Conservation (phyloP, 768 basidiomycete genomes). For the Mycena vitilis region DNA sequence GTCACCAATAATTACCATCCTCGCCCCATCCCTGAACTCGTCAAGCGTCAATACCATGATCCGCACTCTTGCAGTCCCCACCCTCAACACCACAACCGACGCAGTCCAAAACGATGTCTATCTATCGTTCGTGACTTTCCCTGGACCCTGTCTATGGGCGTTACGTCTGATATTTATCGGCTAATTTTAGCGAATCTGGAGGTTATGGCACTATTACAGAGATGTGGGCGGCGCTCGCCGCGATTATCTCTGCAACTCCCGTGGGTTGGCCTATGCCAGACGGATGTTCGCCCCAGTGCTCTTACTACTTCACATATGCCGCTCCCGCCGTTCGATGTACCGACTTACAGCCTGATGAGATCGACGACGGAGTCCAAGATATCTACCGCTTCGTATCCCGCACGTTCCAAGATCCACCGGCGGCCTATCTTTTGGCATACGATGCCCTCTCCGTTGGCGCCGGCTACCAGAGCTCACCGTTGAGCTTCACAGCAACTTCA, state of each 20-base stretch:
- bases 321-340: constrained; percentile 15
- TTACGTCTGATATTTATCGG: too few species aligned
- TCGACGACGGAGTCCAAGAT: background rate
- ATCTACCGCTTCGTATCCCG: background rate
- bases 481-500: constrained; percentile 10
- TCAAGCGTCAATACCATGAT: background rate
- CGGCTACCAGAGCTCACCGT: background rate
- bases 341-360: constrained; percentile 17
- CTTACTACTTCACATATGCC: constrained; percentile 24
- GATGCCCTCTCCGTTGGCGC: background rate
- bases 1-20: constrained; percentile 18
- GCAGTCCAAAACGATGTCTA: constrained; percentile 12
- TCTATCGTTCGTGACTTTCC: background rate
- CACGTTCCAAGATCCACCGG: constrained; percentile 16
- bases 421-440: constrained; percentile 22
- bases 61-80: constrained; percentile 16
- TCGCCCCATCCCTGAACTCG: constrained; percentile 17
- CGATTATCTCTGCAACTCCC: constrained; percentile 4
- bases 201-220: background rate
- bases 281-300: constrained; percentile 26
- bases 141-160: too few species aligned
- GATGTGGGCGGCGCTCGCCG: constrained; percentile 11
- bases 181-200: too few species aligned
- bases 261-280: constrained; percentile 30
- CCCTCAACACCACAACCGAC: constrained; percentile 21